Base-by-base conservation (phyloP, 2,329 filamentous ascomycete genomes). In the Sordariomycetes sp. region DNA sequence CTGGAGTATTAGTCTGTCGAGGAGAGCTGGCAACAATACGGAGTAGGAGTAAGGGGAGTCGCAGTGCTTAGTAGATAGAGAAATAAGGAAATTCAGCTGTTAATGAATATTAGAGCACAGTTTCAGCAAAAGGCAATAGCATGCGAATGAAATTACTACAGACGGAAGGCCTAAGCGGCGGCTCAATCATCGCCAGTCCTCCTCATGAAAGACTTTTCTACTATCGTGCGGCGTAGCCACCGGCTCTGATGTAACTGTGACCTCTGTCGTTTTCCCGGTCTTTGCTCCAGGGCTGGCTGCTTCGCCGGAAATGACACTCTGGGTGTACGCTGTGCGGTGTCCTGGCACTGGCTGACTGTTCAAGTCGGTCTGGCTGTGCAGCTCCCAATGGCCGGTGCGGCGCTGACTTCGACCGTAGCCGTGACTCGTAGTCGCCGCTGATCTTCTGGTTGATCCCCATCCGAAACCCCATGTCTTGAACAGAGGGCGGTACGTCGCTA, bases 401-500 rank as follows among this genome's bases (percentile, higher is more conserved):
- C 23, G 23, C 14, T 25, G 23, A 25, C 23, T 25, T 10, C 23
- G 23, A 25, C 23, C 23, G 23, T 25, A 25, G 6, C 23, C 23
- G 23, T 25, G 23, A 6, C 23, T 25, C 3, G 6, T 14, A 4
- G 23, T 25, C 23, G 23, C 23, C 15, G 27, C 12, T 29, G 27
- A 29, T 29, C 12, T 29, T 29, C 12, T 30, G 29, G 29, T 17
- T 7, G 14, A 17, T 8, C n/a, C 18, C 29, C 29, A 30, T 11
- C 47, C 45, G 21, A 53, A 43, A 6, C 45, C 47, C 21, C 46
- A 44, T 25, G 31, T 36, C 21, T 51, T 53, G 35, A 56, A 51
- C 10, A 57, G 47, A 6, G 54, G 53, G 1, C 51, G 45, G 23
- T 55, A 37, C 6, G 48, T 51, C 8, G 52, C 49, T 10, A 51